Percentiles rank a stretch among this genome's conserved stretches.
phyloP scores from a whole-genome alignment of 2,329 filamentous ascomycete species.

The Cladophialophora exuberans region DNA sequence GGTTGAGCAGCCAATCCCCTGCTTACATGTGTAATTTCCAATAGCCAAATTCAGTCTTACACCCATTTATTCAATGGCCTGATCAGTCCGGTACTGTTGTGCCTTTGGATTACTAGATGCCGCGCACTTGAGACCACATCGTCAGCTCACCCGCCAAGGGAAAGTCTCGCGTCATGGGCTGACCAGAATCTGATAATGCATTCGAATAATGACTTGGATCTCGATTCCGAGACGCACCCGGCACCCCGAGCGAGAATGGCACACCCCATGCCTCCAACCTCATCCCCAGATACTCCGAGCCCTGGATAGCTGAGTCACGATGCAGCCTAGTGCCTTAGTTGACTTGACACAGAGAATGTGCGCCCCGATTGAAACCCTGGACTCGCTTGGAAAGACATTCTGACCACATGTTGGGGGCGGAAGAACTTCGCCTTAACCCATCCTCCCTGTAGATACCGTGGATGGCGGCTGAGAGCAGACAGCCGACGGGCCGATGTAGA shows the following conservation, averaged over 20 bases:
- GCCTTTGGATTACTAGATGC: too few species aligned
- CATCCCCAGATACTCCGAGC: background rate
- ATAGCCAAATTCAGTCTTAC: slow-evolving; percentile 21
- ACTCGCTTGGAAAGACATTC: slow-evolving; percentile 12
- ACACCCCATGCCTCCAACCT: background rate
- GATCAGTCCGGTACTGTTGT: background rate
- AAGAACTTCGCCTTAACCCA: background rate
- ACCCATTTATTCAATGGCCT: background rate
- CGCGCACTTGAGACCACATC: too few species aligned
- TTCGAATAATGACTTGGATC: slow-evolving; percentile 3
- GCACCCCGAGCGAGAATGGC: background rate
- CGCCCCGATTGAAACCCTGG: slow-evolving; percentile 14
- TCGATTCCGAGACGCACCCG: too few species aligned
- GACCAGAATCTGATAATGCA: slow-evolving; percentile 8
- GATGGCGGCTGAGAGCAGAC: background rate
- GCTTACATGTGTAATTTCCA: slow-evolving; percentile 31
- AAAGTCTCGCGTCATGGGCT: background rate
- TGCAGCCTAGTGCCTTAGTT: slow-evolving; percentile 17
- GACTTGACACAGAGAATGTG: background rate
- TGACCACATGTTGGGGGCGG: slow-evolving; percentile 8
- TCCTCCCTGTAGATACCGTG: background rate
- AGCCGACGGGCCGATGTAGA: background rate
- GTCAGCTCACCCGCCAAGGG: background rate
- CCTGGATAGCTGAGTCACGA: slow-evolving; percentile 21
- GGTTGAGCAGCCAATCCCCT: slow-evolving; percentile 23